These are phyloP conservation scores for Ceriops zippeliana DNA, from an alignment of 345 rosid species.

Conservation along the genomic window DNA sequence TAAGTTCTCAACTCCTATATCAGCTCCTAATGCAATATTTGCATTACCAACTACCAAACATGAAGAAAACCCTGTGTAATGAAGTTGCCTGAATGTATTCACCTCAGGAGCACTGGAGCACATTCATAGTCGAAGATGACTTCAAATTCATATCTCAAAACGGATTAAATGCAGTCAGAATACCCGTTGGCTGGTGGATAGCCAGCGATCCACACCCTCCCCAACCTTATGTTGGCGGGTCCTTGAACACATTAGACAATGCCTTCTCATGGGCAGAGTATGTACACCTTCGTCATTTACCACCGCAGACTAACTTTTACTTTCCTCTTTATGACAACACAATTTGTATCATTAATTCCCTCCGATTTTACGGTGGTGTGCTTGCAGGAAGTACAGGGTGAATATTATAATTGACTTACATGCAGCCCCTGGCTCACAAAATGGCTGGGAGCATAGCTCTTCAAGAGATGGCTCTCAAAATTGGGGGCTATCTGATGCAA, in stretches of 20 bases:
- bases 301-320: neutral
- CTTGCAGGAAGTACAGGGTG: slow-evolving; percentile 42
- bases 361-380: neutral
- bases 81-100: neutral
- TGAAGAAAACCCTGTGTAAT: neutral
- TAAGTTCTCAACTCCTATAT: too few species aligned
- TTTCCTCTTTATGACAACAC: neutral
- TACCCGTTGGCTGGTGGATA: slow-evolving; percentile 75
- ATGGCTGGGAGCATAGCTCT: slow-evolving; percentile 51
- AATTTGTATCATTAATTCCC: neutral
- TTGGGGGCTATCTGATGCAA: slow-evolving; percentile 50
- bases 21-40: too few species aligned
- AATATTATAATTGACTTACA: slow-evolving; percentile 52
- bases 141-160: slow-evolving; percentile 53
- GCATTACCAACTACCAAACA: neutral
- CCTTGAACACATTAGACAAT: slow-evolving; percentile 47
- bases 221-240: slow-evolving; percentile 52
- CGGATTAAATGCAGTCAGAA: slow-evolving; percentile 51
- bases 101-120: slow-evolving; percentile 55
- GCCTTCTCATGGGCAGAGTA: slow-evolving; percentile 67
- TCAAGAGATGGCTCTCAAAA: slow-evolving; percentile 59
- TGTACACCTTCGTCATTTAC: neutral
- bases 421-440: slow-evolving; percentile 66
- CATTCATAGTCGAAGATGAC: slow-evolving; percentile 55
- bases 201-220: slow-evolving; percentile 58